Conservation (phyloP, 306 rosid genomes). For the Vicia sativa region DNA sequence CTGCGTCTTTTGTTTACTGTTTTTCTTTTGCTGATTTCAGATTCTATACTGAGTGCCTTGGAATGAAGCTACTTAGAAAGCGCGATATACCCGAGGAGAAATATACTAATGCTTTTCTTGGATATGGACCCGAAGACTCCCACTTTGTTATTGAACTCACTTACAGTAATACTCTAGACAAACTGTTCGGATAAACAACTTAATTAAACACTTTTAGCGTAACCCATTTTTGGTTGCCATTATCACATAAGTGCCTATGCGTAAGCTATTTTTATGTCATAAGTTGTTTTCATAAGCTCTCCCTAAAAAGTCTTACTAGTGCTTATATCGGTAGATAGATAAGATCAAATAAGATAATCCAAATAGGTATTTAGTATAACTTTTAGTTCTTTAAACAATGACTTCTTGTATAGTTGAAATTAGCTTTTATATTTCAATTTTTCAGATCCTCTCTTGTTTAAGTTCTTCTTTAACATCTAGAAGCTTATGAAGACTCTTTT, state of each 20-base stretch:
- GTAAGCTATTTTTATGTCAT: neutral
- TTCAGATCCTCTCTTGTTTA: neutral
- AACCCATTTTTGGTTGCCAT: too few relatives aligned
- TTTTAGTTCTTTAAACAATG: neutral
- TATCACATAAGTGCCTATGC: neutral
- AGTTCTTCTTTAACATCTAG: neutral
- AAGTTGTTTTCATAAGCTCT: neutral
- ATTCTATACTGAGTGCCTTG: constrained; percentile 94
- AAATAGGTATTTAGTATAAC: neutral
- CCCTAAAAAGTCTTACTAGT: neutral
- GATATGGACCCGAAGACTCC: constrained; percentile 96
- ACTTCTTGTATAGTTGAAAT: neutral
- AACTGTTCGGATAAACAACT: neutral
- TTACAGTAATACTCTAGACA: constrained; percentile 64
- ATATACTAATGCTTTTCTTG: constrained; percentile 94
- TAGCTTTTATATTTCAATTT: constrained; percentile 8
- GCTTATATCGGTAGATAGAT: neutral
- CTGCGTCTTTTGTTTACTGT: constrained; percentile 13
- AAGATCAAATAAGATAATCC: neutral
- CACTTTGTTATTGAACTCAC: constrained; percentile 96
- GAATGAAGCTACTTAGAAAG: constrained; percentile 94
- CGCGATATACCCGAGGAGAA: constrained; percentile 98
- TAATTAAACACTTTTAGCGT: neutral
- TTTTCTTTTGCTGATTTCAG: constrained; percentile 53
- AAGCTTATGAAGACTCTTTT: neutral